These are phyloP conservation scores for Brasenia schreberi DNA, from an alignment of 164 flowering plant genomes.

Conservation along the genomic window DNA sequence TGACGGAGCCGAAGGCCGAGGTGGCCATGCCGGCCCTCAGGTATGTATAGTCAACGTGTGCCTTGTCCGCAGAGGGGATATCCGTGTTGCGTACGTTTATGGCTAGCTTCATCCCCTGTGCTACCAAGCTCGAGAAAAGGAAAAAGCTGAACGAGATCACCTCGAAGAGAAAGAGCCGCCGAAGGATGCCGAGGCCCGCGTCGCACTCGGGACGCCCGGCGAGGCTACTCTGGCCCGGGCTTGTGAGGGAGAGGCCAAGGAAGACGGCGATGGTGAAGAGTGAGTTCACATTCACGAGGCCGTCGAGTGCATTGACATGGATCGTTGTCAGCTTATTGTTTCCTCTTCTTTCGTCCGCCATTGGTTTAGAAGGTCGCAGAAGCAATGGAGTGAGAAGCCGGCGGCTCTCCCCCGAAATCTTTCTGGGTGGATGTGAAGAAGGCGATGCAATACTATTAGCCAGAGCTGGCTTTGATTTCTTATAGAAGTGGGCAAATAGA, in stretches of 20 bases:
- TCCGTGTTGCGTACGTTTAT: conserved; percentile 19
- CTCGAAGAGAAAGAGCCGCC: conserved; percentile 27
- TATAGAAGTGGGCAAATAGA: too few species aligned
- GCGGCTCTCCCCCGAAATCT: too few species aligned
- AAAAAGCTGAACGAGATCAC: conserved; percentile 29
- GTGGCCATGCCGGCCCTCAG: conserved; percentile 17
- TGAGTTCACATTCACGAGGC: conserved; percentile 47
- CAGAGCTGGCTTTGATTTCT: too few species aligned
- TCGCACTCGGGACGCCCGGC: conserved; percentile 15
- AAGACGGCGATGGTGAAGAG: conserved; percentile 55
- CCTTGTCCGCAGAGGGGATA: conserved; percentile 10
- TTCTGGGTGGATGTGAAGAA: too few species aligned
- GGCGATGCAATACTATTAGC: too few species aligned
- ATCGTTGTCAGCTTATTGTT: conserved; percentile 25
- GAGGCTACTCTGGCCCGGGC: conserved; percentile 27
- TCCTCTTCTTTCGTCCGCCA: too few species aligned
- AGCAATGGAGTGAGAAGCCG: too few species aligned
- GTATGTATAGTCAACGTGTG: conserved; percentile 10
- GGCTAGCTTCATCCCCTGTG: conserved; percentile 22
- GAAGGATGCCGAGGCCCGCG: conserved; percentile 22
- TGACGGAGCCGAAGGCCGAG: conserved; percentile 20
- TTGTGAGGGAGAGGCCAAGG: conserved; percentile 33
- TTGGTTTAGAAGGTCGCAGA: too few species aligned
- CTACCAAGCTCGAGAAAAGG: conserved; percentile 25
- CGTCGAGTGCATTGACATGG: conserved; percentile 46